Base-by-base conservation (phyloP, 306 rosid species). In the Cicer yamashitae region DNA sequence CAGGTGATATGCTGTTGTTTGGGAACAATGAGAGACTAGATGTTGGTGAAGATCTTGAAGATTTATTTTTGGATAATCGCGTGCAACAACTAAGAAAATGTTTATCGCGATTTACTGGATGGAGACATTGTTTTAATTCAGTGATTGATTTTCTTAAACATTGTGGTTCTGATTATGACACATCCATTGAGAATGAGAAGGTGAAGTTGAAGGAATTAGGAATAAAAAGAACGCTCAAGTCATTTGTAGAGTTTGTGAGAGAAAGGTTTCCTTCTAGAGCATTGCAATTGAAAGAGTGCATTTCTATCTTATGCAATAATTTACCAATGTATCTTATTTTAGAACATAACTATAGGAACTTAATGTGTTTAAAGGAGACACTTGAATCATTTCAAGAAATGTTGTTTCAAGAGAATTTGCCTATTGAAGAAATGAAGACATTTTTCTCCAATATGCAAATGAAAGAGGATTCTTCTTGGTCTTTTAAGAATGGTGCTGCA, bases 371-470 rank as follows among this genome's bases (percentile, higher is more conserved):
- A 67, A 10, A 3, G 7, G 56, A 45, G 11, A 4, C 15, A 7
- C 18, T 67, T 18, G 71, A 67, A 20, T 67, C 71, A 6, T 67
- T 67, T 45, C 18, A 67, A 67, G 11, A 20, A 6, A 44, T 44
- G 41, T 46, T 67, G 71, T 45, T 66, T 72, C 71, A 66, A 76
- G 75, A 70, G 11, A 37, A 30, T n/a, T 45, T 80, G 38, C 60
- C 7, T 37, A 67, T 73, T 64, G 51, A 76, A 73, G 78, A 6
- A 15, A 10, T 87, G 76, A 81, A 85, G 74, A 48, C 17, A 17
- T 25, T 46, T 18, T 88, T 89, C 41, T 70, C 84, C 25, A 1
- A 0, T 54, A 11, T 68, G 0, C 41, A 67, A 48, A 40, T 2
- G 3, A 20, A 5, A 25, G 76, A 46, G 7, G 63, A 50, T 66